These are phyloP conservation scores for Plasmodium blacklocki DNA, from an alignment of 169 alveolate genomes.

Conservation along the genomic window DNA sequence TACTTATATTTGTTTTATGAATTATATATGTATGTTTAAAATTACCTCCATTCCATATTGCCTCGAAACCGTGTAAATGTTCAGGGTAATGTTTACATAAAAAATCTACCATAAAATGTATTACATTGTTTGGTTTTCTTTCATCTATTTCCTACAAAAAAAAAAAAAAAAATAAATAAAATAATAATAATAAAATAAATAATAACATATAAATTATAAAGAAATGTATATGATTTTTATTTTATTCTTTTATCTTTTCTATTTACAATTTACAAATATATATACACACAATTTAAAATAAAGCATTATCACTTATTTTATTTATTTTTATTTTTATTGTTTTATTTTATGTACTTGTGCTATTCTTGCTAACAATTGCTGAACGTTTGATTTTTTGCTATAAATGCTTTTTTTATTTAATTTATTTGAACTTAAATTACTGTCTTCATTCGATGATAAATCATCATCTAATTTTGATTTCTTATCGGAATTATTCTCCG, in stretches of 20 bases:
- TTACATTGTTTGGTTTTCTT: conserved; percentile 81
- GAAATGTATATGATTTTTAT: not conserved
- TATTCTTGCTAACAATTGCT: conserved; percentile 72
- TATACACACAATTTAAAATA: conserved; percentile 5
- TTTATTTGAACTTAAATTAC: conserved; percentile 47
- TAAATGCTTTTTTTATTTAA: conserved; percentile 13
- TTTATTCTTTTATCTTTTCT: conserved; percentile 1
- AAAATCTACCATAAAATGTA: conserved; percentile 85
- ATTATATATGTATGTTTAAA: conserved; percentile 7
- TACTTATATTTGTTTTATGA: not conserved
- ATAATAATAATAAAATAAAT: not conserved
- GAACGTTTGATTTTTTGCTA: conserved; percentile 60
- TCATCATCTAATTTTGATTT: conserved; percentile 58
- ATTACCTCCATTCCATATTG: conserved; percentile 84
- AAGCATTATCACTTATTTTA: not conserved
- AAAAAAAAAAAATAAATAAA: not conserved
- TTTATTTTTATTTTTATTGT: not conserved
- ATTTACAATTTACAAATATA: conserved; percentile 12
- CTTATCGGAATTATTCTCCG: conserved; percentile 40
- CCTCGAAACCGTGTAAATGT: conserved; percentile 84
- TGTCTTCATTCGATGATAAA: conserved; percentile 15
- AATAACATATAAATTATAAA: not conserved
- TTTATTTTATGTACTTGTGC: conserved; percentile 52
- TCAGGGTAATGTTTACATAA: conserved; percentile 87
- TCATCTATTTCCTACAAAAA: conserved; percentile 80